Conservation (phyloP, 441 rosid species). For the Breynia disticha region DNA sequence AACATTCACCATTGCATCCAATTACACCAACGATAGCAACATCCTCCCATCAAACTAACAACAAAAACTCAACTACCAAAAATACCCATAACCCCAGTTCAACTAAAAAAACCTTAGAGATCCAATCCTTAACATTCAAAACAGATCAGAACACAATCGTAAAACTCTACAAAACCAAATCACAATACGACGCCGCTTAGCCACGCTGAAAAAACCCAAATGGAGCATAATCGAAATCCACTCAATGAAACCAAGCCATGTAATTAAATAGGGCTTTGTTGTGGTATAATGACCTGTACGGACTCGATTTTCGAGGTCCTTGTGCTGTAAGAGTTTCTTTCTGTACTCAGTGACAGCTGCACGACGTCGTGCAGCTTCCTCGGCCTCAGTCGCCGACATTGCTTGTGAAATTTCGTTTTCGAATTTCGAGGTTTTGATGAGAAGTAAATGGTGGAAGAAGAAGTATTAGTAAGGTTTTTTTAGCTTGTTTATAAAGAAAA, state of each 20-base stretch:
- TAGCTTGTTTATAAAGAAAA: slow-evolving; percentile 4
- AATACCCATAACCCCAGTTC: too few relatives aligned
- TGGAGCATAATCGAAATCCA: too few relatives aligned
- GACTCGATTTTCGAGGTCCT: slow-evolving; percentile 73
- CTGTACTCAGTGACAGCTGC: slow-evolving; percentile 66
- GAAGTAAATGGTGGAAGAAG: not conserved
- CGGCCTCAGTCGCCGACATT: slow-evolving; percentile 38
- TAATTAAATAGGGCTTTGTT: not conserved
- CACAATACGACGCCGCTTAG: too few relatives aligned
- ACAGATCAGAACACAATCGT: not conserved
- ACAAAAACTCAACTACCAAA: too few relatives aligned
- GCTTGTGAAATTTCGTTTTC: not conserved
- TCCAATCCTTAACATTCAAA: too few relatives aligned
- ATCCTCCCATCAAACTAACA: too few relatives aligned
- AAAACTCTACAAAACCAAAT: too few relatives aligned
- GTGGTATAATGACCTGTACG: slow-evolving; percentile 47
- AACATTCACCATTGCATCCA: too few relatives aligned
- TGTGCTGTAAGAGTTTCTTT: slow-evolving; percentile 81
- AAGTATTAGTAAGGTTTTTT: not conserved
- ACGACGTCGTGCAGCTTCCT: slow-evolving; percentile 62
- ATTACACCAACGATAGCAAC: too few relatives aligned
- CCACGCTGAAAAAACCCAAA: too few relatives aligned
- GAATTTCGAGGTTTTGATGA: not conserved
- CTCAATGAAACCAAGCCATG: too few relatives aligned
- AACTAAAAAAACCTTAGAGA: too few relatives aligned